Base-by-base conservation (phyloP, 23 red algal genomes). In the Gracilaria domingensis region DNA sequence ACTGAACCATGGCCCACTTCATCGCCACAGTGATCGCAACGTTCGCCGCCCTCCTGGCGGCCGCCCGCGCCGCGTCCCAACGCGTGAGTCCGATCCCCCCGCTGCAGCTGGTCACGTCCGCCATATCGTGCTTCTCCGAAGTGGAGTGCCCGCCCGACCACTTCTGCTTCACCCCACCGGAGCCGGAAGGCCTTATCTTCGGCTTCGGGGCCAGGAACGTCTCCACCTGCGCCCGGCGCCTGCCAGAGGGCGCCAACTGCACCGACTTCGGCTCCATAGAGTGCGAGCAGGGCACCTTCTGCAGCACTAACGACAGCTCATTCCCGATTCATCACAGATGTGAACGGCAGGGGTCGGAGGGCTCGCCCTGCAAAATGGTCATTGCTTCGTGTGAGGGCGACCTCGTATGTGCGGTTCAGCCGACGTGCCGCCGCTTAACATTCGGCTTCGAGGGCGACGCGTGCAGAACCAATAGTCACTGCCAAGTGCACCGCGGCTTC, bases 381-480 rank as follows among this genome's bases (percentile, higher is more conserved):
- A 42, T 26, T 12, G 6, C 18, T 2, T n/a, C n/a, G n/a, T 81
- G 77, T 61, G 26, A 61, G 34, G 12, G 48, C 2, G 51, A 20
- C 21, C 77, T 56, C 34, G 40, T 13, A 39, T 81, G 51, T 34
- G 28, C 29, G 30, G 2, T 81, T 8, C 4, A 61, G 32, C 48
- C 28, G 1, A 61, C 2, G 48, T 81, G 49, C 14, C 77, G 77
- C 2, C 33, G 48, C 1, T 37, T 39, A 47, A 48, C 26, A 8
- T 57, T 59, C 77, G 77, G 77, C 0, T 6, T 56, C 29, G 77
- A 21, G 16, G 77, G 77, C 1, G 77, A 81, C 48, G 39, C 40
- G n/a, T 81, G 77, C 21, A 1, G 28, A 35, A 38, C 2, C 26
- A 20, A 58, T 12, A 47, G 28, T 5, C 51, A 81, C 1, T 81